Conservation (phyloP, 1,139 yeast genomes). For the Candida frijolesensis region DNA sequence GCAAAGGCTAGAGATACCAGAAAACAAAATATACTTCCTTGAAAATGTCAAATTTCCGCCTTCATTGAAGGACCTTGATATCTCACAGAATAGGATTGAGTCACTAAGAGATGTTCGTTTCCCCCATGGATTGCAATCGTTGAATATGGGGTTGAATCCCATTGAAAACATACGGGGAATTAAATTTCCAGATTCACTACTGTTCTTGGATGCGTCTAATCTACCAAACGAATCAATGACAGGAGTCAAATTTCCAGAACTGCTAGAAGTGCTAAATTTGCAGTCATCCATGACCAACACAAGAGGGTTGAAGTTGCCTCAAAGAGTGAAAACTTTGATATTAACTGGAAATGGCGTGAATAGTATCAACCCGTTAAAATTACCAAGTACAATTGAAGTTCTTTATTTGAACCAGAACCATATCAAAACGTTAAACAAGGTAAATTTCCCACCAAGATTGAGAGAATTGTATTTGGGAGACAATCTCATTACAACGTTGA, state of each 20-base stretch:
- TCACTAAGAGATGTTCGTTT: constrained; percentile 41
- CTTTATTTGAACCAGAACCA: constrained; percentile 43
- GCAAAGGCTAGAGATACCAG: constrained; percentile 36
- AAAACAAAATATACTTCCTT: constrained; percentile 44
- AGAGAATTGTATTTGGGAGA: constrained; percentile 45
- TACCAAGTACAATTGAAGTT: constrained; percentile 43
- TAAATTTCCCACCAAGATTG: constrained; percentile 39
- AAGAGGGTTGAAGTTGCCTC: constrained; percentile 46
- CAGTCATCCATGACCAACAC: constrained; percentile 52
- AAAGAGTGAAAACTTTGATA: constrained; percentile 31
- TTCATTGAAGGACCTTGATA: constrained; percentile 32
- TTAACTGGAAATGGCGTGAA: constrained; percentile 48
- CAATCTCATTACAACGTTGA: constrained; percentile 46
- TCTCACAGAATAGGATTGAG: constrained; percentile 47
- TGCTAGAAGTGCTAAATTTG: constrained; percentile 36
- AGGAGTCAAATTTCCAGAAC: constrained; percentile 49
- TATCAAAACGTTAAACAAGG: constrained; percentile 49
- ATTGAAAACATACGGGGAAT: constrained; percentile 47
- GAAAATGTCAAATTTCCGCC: constrained; percentile 45
- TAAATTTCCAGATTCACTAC: constrained; percentile 41
- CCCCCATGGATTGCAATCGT: constrained; percentile 33
- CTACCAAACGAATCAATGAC: constrained; percentile 53
- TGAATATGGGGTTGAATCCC: constrained; percentile 43
- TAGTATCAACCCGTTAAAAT: constrained; percentile 48
- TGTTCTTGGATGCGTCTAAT: constrained; percentile 41